These are phyloP conservation scores for Diaporthe aspalathi DNA, from an alignment of 2,329 filamentous ascomycete genomes.

Conservation along the genomic window DNA sequence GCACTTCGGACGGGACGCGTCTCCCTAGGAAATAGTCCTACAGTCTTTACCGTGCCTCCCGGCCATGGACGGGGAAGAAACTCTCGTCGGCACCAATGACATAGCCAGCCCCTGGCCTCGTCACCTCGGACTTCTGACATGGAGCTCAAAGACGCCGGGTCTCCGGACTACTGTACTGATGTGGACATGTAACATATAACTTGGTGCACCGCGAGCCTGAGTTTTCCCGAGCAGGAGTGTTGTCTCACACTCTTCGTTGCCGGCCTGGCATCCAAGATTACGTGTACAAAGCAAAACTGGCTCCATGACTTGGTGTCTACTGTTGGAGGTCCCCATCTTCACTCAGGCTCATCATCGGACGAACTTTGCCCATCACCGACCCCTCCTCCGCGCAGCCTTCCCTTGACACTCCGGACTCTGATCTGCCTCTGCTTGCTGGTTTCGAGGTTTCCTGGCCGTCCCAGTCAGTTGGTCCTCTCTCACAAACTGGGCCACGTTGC, in stretches of 20 bases:
- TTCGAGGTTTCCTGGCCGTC: not conserved
- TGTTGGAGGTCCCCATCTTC: not conserved
- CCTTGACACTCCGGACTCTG: not conserved
- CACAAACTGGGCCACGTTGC: not conserved
- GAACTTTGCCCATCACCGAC: conserved; percentile 8
- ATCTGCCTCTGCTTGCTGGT: not conserved
- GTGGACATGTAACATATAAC: not conserved
- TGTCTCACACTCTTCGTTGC: not conserved
- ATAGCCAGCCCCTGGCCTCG: not conserved
- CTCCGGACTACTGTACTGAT: not conserved
- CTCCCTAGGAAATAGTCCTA: not conserved
- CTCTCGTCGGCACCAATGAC: conserved; percentile 1
- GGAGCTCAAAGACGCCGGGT: not conserved
- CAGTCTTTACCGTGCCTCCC: not conserved
- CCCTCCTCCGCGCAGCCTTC: not conserved
- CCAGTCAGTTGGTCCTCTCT: not conserved
- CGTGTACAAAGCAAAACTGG: not conserved
- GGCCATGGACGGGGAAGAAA: conserved; percentile 1
- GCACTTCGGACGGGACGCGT: not conserved
- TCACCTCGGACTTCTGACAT: not conserved
- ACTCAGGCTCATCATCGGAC: not conserved
- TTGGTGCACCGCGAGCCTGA: not conserved
- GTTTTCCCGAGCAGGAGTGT: not conserved
- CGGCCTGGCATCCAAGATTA: not conserved
- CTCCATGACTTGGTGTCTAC: not conserved